A percentile compares a stretch with the other conserved stretches of the same genome.
phyloP scores from a whole-genome alignment of 2,329 filamentous ascomycete genomes.

The Nigrograna mackinnonii region DNA sequence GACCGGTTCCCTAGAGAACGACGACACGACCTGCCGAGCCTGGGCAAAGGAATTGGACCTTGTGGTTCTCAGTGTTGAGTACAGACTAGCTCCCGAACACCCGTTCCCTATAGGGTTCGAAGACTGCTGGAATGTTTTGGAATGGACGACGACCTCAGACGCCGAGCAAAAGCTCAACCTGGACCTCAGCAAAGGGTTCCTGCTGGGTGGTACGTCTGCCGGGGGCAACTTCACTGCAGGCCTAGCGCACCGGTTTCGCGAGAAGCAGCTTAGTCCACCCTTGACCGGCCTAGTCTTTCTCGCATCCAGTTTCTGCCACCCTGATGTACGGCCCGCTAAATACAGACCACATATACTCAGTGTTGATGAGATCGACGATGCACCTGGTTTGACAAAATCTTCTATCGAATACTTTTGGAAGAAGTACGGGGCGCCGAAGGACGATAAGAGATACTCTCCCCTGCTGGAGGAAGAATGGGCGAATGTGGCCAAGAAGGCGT shows the following conservation, averaged over 20 bases:
- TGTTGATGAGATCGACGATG: constrained; percentile 11
- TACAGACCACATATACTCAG: constrained; percentile 4
- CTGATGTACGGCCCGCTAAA: constrained; percentile 4
- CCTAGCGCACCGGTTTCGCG: constrained; percentile 5
- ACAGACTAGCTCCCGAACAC: constrained; percentile 12
- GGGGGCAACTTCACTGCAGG: constrained; percentile 12
- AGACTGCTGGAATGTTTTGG: constrained; percentile 10
- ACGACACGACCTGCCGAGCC: constrained; percentile 8
- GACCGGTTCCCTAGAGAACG: constrained; percentile 8
- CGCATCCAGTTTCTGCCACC: constrained; percentile 6
- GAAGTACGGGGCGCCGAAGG: constrained; percentile 10
- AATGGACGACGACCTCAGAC: background rate
- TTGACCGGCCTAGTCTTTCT: constrained; percentile 11
- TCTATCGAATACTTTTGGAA: constrained; percentile 11
- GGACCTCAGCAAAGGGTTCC: constrained; percentile 3
- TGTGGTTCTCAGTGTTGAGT: constrained; percentile 9
- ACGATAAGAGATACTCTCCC: constrained; percentile 6
- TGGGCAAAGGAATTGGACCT: constrained; percentile 4
- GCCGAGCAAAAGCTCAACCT: background rate
- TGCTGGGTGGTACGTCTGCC: constrained; percentile 11
- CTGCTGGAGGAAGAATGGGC: constrained; percentile 6
- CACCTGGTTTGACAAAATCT: constrained; percentile 8
- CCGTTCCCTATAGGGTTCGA: constrained; percentile 9
- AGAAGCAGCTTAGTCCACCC: background rate
- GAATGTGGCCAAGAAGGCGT: constrained; percentile 4